Evolutionary conservation across 1,139 yeast genomes (phyloP), one percentile per base, ranked within the genome.

Genomic region (Suhomyces wounanorum): DNA sequence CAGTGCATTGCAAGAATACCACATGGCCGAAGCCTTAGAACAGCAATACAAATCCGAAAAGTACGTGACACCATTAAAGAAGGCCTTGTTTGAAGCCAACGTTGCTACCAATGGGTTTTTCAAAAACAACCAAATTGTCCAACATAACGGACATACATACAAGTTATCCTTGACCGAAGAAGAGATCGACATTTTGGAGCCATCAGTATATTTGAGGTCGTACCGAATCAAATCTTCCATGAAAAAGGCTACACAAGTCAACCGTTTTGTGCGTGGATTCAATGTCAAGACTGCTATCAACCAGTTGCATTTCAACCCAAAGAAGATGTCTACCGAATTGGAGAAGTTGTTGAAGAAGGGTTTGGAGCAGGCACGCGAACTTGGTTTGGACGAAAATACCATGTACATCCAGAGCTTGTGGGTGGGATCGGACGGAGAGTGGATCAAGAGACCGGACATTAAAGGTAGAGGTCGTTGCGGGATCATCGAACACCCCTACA

Each of bases 401-500:
- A 69, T 92, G 49, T 89, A 86, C 62, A 81, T 94, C 54, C 84
- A 87, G 47, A 89, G 89, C 64, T 83, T 91, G 56, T 94, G 98
- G 98, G 85, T 85, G 28, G 97, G 97, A 44, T 84, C 90, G 55
- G 98, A 92, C 67, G 97, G 97, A 14, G 64, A 70, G 48, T 83
- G 88, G 84, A 65, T 67, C 46, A 86, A 82, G 68, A 81, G 95
- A 66, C 69, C 85, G n/a, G 97, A 92, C 59, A 78, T 81, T 63
- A 91, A 90, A 73, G 97, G 95, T 55, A 85, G 98, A 74, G 97
- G 97, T 57, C 83, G 97, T 68, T 77, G 82, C 38, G 98, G 98
- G 64, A 71, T 88, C 48, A 81, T 89, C 48, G 80, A 78, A 40
- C 96, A 89, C 65, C 84, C 87, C 56, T 87, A 81, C 66, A 82